Evolutionary conservation across 768 basidiomycete genomes (phyloP), one percentile per base, ranked within the genome.

Genomic region (Amanita polypyramis): DNA sequence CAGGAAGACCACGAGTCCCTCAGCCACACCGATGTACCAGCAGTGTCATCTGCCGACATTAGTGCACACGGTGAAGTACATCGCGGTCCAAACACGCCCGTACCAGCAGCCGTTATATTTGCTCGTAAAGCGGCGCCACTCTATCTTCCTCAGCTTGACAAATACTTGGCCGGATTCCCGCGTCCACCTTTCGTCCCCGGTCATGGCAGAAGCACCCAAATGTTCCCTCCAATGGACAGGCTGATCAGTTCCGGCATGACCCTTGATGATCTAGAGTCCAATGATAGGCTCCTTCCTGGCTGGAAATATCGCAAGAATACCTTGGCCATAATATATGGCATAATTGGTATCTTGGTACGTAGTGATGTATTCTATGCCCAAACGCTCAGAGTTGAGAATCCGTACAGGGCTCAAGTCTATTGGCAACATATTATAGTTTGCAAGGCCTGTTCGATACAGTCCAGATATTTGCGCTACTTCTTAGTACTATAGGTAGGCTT

Each of bases 391-490:
- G 15, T 53, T 19, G 51, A 14, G 29, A 41, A 15, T 14, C 7
- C 7, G 39, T 38, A 38, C 14, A 85, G 82, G 83, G 85, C 9
- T 85, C 85, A 2, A 85, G 81, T 59, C 75, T 73, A 20, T 63
- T 85, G 30, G 76, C 81, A 4, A 73, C 76, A 0, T 83, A 77
- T 54, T 87, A 85, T 56, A 83, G 82, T 58, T 59, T 85, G 17
- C 79, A 82, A 56, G 82, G 84, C 34, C 66, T 85, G 8, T 68
- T 76, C 45, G 82, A 82, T 52, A 82, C 78, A 0, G 61, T 86
- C 0, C 83, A 87, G 56, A 71, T 86, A 30, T 83, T 85, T 60
- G 82, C 84, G 0, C 64, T 87, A 21, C 70, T 87, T 37, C 60
- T 87, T 49, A 78, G 72, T 49, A 84, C 82, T 2, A 73, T 85